Evolutionary conservation across 257 asterid genomes (phyloP), one percentile per base, ranked within the genome.

Genomic region (Solanum sparsipilum): DNA sequence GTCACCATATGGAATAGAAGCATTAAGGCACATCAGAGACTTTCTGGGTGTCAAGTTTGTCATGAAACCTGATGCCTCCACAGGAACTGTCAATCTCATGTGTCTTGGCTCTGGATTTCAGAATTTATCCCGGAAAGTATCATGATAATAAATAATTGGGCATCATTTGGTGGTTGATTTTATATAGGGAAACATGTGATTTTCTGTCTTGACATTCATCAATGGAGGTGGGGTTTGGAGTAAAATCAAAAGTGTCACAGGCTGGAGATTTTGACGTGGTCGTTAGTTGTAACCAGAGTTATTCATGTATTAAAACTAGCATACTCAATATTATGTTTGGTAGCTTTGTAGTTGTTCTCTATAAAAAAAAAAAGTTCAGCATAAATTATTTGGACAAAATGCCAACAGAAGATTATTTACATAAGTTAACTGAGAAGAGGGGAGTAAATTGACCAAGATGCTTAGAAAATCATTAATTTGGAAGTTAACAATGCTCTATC

Each of bases 21-120:
- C 92, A 71, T 94, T 97, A 16, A 89, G 98, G 88, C 94, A 92
- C 82, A 93, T 96, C 23, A 86, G 90, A 90, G 98, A 94, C 89
- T 95, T 97, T 90, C 93, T 96, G 35, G 93, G 92, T 13, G 98
- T 95, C 13, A 93, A 88, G 89, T 96, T 95, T 86, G 92, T 86
- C 58, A 95, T 96, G 67, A 94, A 94, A 85, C 98, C 99, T 0
- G 98, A 97, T 83, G 94, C 99, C 67, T 90, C 93, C 6, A 92
- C 98, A 13, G 95, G 93, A 87, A 95, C 98, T 0, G 98, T 96
- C 88, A 89, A 93, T 71, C 98, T 95, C 36, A 96, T 89, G 90
- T 94, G 99, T 35, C 92, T 96, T 72, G 99, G 98, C 12, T 93
- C 98, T 87, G 98, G 98, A 83, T 87, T 95, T 81, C 95, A 91